These are phyloP conservation scores for Candida tallmaniae DNA, from an alignment of 805 yeast species.

Conservation along the genomic window DNA sequence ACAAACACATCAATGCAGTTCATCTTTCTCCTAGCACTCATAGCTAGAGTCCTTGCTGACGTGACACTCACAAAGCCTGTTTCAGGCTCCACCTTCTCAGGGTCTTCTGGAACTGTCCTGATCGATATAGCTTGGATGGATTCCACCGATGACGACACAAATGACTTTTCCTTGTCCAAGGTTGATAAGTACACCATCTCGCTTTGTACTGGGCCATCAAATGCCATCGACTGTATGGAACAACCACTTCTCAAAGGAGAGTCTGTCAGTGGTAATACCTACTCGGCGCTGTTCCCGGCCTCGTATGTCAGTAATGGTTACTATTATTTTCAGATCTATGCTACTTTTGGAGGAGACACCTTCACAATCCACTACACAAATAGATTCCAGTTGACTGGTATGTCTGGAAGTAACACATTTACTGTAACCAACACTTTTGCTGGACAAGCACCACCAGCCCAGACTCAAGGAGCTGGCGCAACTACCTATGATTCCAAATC, in stretches of 20 bases:
- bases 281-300: slow-evolving; percentile 41
- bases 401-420: slow-evolving; percentile 64
- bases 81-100: slow-evolving; percentile 36
- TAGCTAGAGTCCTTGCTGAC: slow-evolving; percentile 33
- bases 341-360: slow-evolving; percentile 35
- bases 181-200: slow-evolving; percentile 45
- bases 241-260: slow-evolving; percentile 17
- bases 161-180: slow-evolving; percentile 27
- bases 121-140: slow-evolving; percentile 46
- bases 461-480: slow-evolving; percentile 17
- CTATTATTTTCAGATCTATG: slow-evolving; percentile 68
- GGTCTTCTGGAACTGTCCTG: slow-evolving; percentile 28
- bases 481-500: slow-evolving; percentile 36
- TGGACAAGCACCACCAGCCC: slow-evolving; percentile 37
- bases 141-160: slow-evolving; percentile 46
- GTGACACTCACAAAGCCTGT: slow-evolving; percentile 42
- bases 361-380: slow-evolving; percentile 62
- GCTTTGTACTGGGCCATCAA: slow-evolving; percentile 67
- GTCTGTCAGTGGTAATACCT: slow-evolving; percentile 17
- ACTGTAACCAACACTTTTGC: slow-evolving; percentile 29
- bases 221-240: slow-evolving; percentile 38
- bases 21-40: slow-evolving; percentile 1
- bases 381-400: slow-evolving; percentile 61
- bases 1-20: slow-evolving; percentile 2
- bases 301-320: slow-evolving; percentile 55